Base-by-base conservation (phyloP, 2,329 filamentous ascomycete species). In the Phyllosticta citribraziliensis region DNA sequence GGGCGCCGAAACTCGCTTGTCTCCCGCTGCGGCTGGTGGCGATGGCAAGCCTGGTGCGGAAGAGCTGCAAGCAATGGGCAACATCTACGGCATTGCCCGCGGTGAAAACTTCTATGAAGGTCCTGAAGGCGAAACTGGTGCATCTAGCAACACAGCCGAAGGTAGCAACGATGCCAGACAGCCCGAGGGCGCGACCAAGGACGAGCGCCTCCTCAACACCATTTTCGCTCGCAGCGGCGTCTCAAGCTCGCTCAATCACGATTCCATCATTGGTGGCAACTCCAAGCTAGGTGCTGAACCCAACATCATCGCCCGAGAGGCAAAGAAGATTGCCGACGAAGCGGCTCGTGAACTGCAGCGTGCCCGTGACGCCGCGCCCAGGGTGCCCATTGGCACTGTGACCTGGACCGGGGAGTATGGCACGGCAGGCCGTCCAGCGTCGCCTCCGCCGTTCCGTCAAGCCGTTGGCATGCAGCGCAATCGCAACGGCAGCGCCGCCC, bases 361-460 rank as follows among this genome's bases (percentile, higher is more conserved):
- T 63, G 86, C 91, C 10, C 86, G 84, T 52, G 84, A 92, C 69
- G 81, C 87, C 30, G 91, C 92, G 2, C 82, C 85, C 11, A 81
- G 79, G 9, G 79, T 93, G 1, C 89, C 89, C 0, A 86, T 91
- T 33, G 93, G 93, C 8, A 91, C 89, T 0, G 89, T 94, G 9
- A 97, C 93, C 0, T 97, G 93, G 93, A 97, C 93, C 0, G 93
- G 94, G 1, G 84, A 88, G 67, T 85, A 88, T 55, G 93, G 93
- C 10, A 82, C 87, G 56, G 86, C 85, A 4, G 93, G 92, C 1
- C 81, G 88, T 40, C 88, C 88, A 1, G 82, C 84, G 25, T 58
- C 61, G 5, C 35, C 25, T 58, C 63, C 40, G 62, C 78, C 71
- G 62, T 71, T 67, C 61, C 80, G 77, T 20, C 79, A 80, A 0